Evolutionary conservation across 495 filamentous ascomycete species (phyloP).

Genomic region (Cairneyella variabilis): DNA sequence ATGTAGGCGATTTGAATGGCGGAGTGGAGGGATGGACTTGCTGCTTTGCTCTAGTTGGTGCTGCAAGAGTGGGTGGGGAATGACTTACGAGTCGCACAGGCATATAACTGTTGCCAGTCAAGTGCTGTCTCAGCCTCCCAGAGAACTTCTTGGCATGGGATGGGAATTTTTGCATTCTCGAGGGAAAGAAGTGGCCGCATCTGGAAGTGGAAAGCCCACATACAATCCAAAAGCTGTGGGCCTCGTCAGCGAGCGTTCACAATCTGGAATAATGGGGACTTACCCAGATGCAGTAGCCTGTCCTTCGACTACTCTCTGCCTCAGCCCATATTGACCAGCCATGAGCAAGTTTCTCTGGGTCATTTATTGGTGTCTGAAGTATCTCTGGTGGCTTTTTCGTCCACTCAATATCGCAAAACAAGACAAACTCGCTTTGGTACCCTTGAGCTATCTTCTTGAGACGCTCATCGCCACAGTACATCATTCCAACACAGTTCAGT

Average conservation of each 20-base stretch:
- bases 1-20: constrained; percentile 45
- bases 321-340: constrained; percentile 28
- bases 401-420: constrained; percentile 27
- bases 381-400: constrained; percentile 17
- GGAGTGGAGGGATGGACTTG: constrained; percentile 38
- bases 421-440: constrained; percentile 33
- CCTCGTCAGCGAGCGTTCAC: background rate
- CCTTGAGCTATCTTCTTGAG: constrained; percentile 27
- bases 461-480: constrained; percentile 34
- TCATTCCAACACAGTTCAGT: constrained; percentile 40
- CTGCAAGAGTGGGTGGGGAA: background rate
- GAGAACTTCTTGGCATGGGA: constrained; percentile 43
- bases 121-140: constrained; percentile 41
- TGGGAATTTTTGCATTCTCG: constrained; percentile 37
- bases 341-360: constrained; percentile 13
- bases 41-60: constrained; percentile 14
- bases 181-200: constrained; percentile 34
- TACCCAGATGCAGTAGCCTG: constrained; percentile 36
- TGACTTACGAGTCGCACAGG: constrained; percentile 22
- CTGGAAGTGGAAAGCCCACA: constrained; percentile 40
- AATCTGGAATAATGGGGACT: constrained; percentile 4
- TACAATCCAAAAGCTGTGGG: constrained; percentile 42
- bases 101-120: constrained; percentile 35
- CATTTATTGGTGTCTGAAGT: background rate
- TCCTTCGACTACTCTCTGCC: constrained; percentile 36